Percentiles rank a stretch among this genome's conserved stretches.
These are phyloP conservation scores for Piper longum DNA, from an alignment of 164 flowering plant species.

Conservation along the genomic window DNA sequence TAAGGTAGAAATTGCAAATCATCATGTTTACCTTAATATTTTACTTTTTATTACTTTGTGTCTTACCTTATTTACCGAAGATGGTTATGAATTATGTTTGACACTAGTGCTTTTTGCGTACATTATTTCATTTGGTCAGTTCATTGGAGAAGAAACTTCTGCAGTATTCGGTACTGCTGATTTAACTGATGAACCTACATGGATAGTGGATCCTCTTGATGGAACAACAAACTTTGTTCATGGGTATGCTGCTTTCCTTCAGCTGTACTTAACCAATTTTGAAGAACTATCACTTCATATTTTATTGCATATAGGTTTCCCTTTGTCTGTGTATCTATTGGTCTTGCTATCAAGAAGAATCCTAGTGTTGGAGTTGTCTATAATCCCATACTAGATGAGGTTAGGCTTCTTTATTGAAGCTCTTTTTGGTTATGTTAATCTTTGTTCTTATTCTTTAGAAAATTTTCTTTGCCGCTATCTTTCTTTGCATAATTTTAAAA, in stretches of 20 bases:
- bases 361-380: conserved; percentile 89
- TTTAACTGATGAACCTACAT: conserved; percentile 83
- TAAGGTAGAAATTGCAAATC: conserved; percentile 30
- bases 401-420: conserved; percentile 8
- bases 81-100: too few relatives aligned
- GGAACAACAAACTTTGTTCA: conserved; percentile 98
- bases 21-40: neutral
- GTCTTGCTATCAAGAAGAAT: conserved; percentile 72
- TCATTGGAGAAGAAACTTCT: conserved; percentile 95
- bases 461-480: neutral
- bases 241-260: conserved; percentile 31
- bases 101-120: too few relatives aligned
- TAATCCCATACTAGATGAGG: conserved; percentile 93
- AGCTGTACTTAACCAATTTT: neutral
- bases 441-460: neutral
- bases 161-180: conserved; percentile 67
- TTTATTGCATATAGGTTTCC: conserved; percentile 54
- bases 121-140: conserved; percentile 22
- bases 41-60: neutral
- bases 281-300: neutral
- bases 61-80: too few relatives aligned
- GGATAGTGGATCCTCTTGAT: conserved; percentile 98
- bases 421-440: neutral
- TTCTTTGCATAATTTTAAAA: neutral
- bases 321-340: conserved; percentile 89